Conservation (phyloP, 2,329 filamentous ascomycete species). For the Penicillium sp. region DNA sequence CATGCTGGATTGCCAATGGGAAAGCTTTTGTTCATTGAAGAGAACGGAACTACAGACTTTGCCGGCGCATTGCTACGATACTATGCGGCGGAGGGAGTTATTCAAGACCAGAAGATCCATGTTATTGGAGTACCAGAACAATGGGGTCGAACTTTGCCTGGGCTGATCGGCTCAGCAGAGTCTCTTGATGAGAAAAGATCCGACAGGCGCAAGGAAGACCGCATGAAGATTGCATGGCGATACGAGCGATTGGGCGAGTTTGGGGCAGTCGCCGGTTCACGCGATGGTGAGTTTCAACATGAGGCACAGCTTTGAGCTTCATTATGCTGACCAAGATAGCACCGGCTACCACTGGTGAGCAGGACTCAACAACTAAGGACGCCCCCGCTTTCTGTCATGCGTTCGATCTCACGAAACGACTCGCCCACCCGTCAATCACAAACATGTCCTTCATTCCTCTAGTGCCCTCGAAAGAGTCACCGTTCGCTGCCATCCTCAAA, state of each 20-base stretch:
- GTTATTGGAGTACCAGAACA: constrained; percentile 75
- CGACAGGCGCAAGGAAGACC: constrained; percentile 58
- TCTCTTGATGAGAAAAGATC: constrained; percentile 44
- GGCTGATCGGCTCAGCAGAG: constrained; percentile 58
- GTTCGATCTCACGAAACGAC: constrained; percentile 70
- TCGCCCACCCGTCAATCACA: constrained; percentile 57
- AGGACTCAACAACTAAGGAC: constrained; percentile 44
- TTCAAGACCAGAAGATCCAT: constrained; percentile 88
- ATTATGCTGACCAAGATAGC: constrained; percentile 27
- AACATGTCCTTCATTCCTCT: constrained; percentile 56
- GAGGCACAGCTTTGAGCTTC: background rate
- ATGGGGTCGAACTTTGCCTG: constrained; percentile 84
- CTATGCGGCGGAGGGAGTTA: constrained; percentile 88
- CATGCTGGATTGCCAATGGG: constrained; percentile 84
- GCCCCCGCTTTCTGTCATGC: constrained; percentile 65
- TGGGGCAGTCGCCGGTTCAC: constrained; percentile 55
- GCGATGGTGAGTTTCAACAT: constrained; percentile 56
- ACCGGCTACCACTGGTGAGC: constrained; percentile 35
- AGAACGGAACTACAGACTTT: constrained; percentile 93
- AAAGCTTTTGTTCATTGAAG: constrained; percentile 76
- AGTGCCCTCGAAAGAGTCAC: constrained; percentile 46
- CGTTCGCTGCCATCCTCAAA: constrained; percentile 66
- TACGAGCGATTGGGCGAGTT: constrained; percentile 83
- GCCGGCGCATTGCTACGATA: constrained; percentile 80
- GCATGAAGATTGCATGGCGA: constrained; percentile 99